Evolutionary conservation across 2,329 filamentous ascomycete genomes (phyloP), one percentile per base, ranked within the genome.

Genomic region (Stenocarpella maydis): DNA sequence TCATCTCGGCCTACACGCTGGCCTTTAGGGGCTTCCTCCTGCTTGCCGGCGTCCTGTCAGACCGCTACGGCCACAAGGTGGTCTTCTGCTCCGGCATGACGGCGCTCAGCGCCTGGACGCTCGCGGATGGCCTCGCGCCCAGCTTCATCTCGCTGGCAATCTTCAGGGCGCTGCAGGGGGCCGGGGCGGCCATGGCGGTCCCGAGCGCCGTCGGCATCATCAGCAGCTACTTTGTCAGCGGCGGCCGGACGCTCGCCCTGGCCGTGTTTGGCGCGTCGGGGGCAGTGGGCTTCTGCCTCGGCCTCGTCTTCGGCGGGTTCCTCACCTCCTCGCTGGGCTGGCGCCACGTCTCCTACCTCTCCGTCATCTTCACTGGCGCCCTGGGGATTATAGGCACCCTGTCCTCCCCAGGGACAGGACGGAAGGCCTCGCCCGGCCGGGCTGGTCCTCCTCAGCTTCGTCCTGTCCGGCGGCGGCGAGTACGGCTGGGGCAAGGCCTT

Each of bases 191-290:
- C 7, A 79, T 85, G 79, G 83, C 82, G 3, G 77, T 85, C 0
- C 83, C 83, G 1, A 82, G 83, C 0, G 81, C 81, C 0, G 82
- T 85, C 0, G 79, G 82, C 1, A 80, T 85, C 47, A 69, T 85
- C 64, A 79, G 75, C 60, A 83, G 74, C 24, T 81, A 81, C 72
- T 81, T 81, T 26, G 77, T 77, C 12, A 76, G 77, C 14, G 73
- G 77, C 45, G 80, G 81, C 65, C 76, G 80, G 1, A 81, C 80
- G 6, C 75, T 78, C 7, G 80, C 76, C 2, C 71, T 82, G n/a
- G 80, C 80, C 19, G 78, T 81, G 21, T 82, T 80, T 58, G 80
- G 77, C 10, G 78, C 80, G 0, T 78, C 79, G 0, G 80, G 80
- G 1, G 80, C 80, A 1, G 72, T 82, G 1, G 80, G 80, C 1